These are phyloP conservation scores for Erythrobasidium hasegawianum DNA, from an alignment of 1,284 basidiomycete species.

Conservation along the genomic window DNA sequence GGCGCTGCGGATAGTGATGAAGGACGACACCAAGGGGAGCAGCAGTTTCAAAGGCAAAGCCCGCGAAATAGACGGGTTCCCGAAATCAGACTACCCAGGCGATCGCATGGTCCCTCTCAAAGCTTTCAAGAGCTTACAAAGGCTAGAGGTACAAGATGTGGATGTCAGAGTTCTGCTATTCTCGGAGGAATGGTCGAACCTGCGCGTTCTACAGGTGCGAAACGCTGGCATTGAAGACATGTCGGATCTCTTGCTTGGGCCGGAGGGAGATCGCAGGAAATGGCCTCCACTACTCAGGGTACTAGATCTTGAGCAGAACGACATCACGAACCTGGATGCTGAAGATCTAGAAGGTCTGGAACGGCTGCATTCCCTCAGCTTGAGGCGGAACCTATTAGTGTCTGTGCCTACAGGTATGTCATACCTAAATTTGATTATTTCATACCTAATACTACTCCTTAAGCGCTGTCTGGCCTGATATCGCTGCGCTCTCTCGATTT, in stretches of 20 bases:
- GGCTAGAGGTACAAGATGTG: conserved; percentile 68
- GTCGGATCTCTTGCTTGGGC: conserved; percentile 70
- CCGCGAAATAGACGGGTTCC: conserved; percentile 65
- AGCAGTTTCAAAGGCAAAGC: conserved; percentile 58
- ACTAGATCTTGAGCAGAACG: conserved; percentile 29
- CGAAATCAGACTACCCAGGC: conserved; percentile 63
- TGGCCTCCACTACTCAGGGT: conserved; percentile 21
- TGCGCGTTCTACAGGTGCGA: conserved; percentile 66
- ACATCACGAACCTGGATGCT: conserved; percentile 18
- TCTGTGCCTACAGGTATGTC: conserved; percentile 58
- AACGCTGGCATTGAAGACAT: conserved; percentile 77
- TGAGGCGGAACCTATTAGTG: conserved; percentile 51
- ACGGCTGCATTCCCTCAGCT: conserved; percentile 45
- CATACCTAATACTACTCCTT: not conserved
- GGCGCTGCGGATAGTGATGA: conserved; percentile 54
- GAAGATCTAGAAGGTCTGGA: conserved; percentile 58
- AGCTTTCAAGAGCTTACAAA: conserved; percentile 74
- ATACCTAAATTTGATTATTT: not conserved
- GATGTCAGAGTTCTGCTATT: conserved; percentile 78
- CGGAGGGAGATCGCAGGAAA: conserved; percentile 68
- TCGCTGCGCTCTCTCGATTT: conserved; percentile 83
- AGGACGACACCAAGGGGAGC: conserved; percentile 37
- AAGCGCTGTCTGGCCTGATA: conserved; percentile 61
- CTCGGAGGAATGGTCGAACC: conserved; percentile 72
- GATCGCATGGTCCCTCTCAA: conserved; percentile 74